Evolutionary conservation across 768 basidiomycete species (phyloP), one percentile per base, ranked within the genome.

Genomic region (Mycena chlorophos): DNA sequence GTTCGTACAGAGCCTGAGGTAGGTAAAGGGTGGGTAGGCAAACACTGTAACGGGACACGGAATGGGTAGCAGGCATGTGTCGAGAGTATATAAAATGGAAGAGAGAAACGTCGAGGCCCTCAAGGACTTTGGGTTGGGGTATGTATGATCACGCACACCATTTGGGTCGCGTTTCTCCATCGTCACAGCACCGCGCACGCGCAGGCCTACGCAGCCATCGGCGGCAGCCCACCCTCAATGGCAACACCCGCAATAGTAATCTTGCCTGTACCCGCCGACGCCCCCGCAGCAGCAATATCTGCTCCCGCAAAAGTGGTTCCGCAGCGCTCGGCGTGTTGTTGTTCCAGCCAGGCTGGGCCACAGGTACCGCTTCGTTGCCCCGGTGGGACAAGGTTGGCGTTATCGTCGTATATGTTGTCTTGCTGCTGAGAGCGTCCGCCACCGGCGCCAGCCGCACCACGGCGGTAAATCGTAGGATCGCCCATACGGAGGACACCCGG

Each of bases 401-500:
- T 78, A 39, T 83, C 83, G 5, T 76, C 68, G 38, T 57, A 61
- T 25, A 61, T 50, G 84, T 56, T 37, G 56, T 67, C 58, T 69
- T 72, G 57, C 67, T 72, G 40, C 71, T 65, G 55, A 91, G 85
- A 13, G 46, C 53, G 8, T 52, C n/a, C n/a, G n/a, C n/a, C n/a
- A n/a, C n/a, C n/a, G n/a, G n/a, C n/a, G n/a, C n/a, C n/a, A n/a
- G n/a, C n/a, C n/a, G n/a, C n/a, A n/a, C n/a, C 60, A 30, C 60
- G 60, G 23, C 60, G 91, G 69, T 90, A 77, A 43, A 79, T 88
- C 63, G 91, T 89, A 12, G 93, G 89, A 65, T 97, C 96, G 42
- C 86, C 86, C 80, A 91, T 90, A 52, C 95, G 85, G n/a, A 92
- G 91, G 45, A 98, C 91, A n/a, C 86, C 84, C 25, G 84, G 77